phyloP scores from a whole-genome alignment of 2,329 filamentous ascomycete genomes.

The Colletotrichum truncatum region DNA sequence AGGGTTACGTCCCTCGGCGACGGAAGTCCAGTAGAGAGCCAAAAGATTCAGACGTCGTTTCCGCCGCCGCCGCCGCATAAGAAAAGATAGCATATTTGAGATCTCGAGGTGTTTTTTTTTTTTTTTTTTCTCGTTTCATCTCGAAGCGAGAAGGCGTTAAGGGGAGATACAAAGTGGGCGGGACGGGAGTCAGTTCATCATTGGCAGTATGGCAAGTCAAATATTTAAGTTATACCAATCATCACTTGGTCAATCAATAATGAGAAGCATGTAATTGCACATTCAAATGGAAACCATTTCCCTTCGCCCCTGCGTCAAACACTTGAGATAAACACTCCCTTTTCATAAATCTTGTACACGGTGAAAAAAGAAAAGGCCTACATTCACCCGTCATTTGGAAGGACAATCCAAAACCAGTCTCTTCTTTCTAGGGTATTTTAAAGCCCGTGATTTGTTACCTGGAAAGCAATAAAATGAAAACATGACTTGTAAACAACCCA shows the following conservation, averaged over 20 bases:
- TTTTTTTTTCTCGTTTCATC: neutral
- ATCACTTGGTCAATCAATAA: neutral
- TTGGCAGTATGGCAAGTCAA: too few relatives aligned
- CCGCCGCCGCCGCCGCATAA: conserved; percentile 46
- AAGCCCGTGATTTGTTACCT: conserved; percentile 14
- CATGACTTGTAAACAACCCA: conserved; percentile 19
- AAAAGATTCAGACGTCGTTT: conserved; percentile 49
- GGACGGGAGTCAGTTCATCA: neutral
- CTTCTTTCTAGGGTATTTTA: conserved; percentile 25
- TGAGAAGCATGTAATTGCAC: neutral
- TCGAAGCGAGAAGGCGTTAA: neutral
- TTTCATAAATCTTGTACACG: too few relatives aligned
- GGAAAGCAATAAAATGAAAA: conserved; percentile 19
- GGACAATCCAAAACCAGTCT: conserved; percentile 19
- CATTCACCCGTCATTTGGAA: too few relatives aligned
- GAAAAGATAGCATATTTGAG: neutral
- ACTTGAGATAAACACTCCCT: too few relatives aligned
- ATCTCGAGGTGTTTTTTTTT: neutral
- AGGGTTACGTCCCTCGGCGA: conserved; percentile 25
- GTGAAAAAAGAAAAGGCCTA: too few relatives aligned
- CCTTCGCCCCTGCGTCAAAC: too few relatives aligned
- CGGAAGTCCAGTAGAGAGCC: conserved; percentile 45
- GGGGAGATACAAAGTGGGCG: too few relatives aligned
- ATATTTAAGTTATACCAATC: neutral
- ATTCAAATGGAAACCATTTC: too few relatives aligned